These are phyloP conservation scores for Pythium rishiriense DNA, from an alignment of 352 stramenopile genomes.

Conservation along the genomic window DNA sequence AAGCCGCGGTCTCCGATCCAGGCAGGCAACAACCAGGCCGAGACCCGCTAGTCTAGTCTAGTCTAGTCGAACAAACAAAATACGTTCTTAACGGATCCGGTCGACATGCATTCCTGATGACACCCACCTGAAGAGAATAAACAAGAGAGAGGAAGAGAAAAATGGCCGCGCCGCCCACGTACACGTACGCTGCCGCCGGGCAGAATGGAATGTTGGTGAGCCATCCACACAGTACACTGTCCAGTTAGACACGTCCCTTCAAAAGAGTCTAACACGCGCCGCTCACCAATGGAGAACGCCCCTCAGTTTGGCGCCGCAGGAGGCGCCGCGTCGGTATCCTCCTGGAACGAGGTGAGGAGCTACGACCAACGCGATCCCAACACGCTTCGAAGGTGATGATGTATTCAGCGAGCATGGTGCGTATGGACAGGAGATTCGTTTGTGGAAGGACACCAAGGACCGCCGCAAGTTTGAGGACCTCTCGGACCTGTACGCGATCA, in stretches of 20 bases:
- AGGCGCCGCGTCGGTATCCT: not conserved
- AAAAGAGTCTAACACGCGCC: not conserved
- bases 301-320: constrained; percentile 4
- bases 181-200: not conserved
- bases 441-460: constrained; percentile 85
- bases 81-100: constrained; percentile 19
- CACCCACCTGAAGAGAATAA: constrained; percentile 1
- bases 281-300: constrained; percentile 5
- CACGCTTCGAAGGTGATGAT: too few species aligned
- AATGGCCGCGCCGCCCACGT: constrained; percentile 14
- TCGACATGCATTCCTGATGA: constrained; percentile 16
- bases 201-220: constrained; percentile 7
- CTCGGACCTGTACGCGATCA: constrained; percentile 96
- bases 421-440: constrained; percentile 57
- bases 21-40: constrained; percentile 18
- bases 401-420: not conserved
- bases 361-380: not conserved
- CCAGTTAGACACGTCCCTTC: not conserved
- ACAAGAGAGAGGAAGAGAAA: not conserved
- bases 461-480: constrained; percentile 86
- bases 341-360: constrained; percentile 23
- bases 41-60: constrained; percentile 21
- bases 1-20: constrained; percentile 35
- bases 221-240: not conserved
- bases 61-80: too few species aligned